Evolutionary conservation across 192 early-diverging fungal genomes (phyloP), one percentile per base, ranked within the genome.

Genomic region (Podila verticillata): DNA sequence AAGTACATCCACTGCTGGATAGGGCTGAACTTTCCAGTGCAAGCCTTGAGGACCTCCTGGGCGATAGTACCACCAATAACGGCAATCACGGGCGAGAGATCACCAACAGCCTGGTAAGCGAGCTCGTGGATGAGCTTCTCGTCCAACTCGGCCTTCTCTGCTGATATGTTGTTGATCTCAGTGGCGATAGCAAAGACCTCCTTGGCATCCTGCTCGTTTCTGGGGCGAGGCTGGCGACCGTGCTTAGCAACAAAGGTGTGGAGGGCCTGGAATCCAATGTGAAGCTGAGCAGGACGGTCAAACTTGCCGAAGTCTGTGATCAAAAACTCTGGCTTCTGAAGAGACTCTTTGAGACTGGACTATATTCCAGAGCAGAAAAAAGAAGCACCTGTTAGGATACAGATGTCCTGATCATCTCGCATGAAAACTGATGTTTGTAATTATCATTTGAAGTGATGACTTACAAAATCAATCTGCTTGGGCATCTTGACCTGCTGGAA

Each of bases 21-120:
- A 15, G 98, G 98, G 72, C 85, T 84, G 83, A 99, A 99, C 82
- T 99, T 99, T 69, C 95, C 97, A 74, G 93, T 95, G 85, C 93
- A 93, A n/a, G 96, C 95, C 90, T 99, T 99, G 13, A 99, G 89
- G 17, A 98, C 97, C 83, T 99, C 98, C 84, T 99, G 98, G 22
- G 96, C 98, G 28, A 96, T 93, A 24, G 98, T 83, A 49, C 98
- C 98, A 64, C 98, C 98, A 82, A 97, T 89, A n/a, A 98, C 91
- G 19, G 97, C 98, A 24, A 91, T 88, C 96, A 99, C 97, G 36
- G 98, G 96, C 20, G 96, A 87, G 54, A 99, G 70, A 72, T 98
- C 95, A 57, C 98, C 98, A 24, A 88, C 75, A 20, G 97, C 95
- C 81, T 96, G 93, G 72, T 87, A 98, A 36, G 97, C 72, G 28